Conservation (phyloP, 352 stramenopile genomes). For the Blastocystis sp. region DNA sequence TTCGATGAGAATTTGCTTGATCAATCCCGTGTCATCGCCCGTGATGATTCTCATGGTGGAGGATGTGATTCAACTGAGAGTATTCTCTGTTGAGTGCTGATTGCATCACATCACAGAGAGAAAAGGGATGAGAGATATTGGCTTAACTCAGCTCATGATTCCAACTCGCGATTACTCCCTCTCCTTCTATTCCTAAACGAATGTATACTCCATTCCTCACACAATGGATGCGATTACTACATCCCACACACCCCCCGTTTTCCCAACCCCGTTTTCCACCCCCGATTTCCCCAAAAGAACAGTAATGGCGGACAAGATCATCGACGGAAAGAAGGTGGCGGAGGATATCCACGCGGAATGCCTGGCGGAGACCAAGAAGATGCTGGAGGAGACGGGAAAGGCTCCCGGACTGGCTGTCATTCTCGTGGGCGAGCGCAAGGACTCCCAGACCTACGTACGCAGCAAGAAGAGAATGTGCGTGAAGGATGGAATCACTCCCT, state of each 20-base stretch:
- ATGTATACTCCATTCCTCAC: no score
- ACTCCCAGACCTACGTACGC: constrained; percentile 93
- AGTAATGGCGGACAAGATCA: constrained; percentile 52
- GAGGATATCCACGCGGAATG: constrained; percentile 45
- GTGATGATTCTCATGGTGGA: constrained; percentile 76
- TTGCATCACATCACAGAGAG: no score
- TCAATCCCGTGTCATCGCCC: constrained; percentile 77
- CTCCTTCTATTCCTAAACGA: no score
- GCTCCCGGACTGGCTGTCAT: constrained; percentile 91
- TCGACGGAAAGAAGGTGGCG: constrained; percentile 51
- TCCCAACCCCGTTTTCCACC: no score
- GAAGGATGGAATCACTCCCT: constrained; percentile 84
- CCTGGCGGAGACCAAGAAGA: constrained; percentile 43
- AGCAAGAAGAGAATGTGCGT: constrained; percentile 96
- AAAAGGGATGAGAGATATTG: no score
- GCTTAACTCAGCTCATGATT: no score
- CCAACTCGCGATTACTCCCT: no score
- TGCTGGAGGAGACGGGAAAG: constrained; percentile 72
- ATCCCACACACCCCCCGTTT: no score
- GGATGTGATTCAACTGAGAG: background rate
- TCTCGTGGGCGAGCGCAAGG: constrained; percentile 87
- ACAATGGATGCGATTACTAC: no score
- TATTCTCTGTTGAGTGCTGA: no score
- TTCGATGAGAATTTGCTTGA: constrained; percentile 78
- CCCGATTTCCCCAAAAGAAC: no score